A percentile compares a stretch with the other conserved stretches of the same genome.
Evolutionary conservation across 208 protist genomes (phyloP).

Genomic region (Phytomonas francai): DNA sequence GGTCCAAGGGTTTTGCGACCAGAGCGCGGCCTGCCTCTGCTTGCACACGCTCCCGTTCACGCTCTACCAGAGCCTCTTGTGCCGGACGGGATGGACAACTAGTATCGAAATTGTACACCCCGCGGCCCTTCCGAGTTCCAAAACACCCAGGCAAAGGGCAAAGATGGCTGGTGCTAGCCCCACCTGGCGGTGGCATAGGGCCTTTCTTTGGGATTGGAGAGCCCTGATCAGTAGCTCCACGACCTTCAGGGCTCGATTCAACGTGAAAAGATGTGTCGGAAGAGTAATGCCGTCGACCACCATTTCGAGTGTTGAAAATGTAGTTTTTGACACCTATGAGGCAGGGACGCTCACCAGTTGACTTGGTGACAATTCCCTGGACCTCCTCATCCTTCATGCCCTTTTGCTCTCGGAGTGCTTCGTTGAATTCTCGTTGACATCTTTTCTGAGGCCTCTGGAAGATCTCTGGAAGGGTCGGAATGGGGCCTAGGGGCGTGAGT

Average conservation of each 20-base stretch:
- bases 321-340: neutral
- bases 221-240: neutral
- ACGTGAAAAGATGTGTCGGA: neutral
- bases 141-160: neutral
- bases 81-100: constrained; percentile 18
- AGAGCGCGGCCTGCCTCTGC: constrained; percentile 21
- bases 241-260: constrained; percentile 17
- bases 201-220: neutral
- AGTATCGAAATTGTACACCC: constrained; percentile 15
- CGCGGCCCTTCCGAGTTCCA: constrained; percentile 12
- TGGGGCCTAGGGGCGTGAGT: neutral
- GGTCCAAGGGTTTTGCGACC: constrained; percentile 36
- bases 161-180: neutral
- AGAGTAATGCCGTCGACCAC: constrained; percentile 46
- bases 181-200: neutral
- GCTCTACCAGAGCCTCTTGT: constrained; percentile 10
- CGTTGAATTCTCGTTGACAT: neutral
- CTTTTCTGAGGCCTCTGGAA: neutral
- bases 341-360: neutral
- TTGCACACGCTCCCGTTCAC: constrained; percentile 11
- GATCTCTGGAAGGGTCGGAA: neutral
- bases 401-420: neutral
- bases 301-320: constrained; percentile 22
- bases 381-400: neutral
- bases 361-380: neutral